Percentiles rank a stretch among this genome's conserved stretches.
Conservation (phyloP, 2,329 filamentous ascomycete genomes). For the Epichloe brachyelytri region DNA sequence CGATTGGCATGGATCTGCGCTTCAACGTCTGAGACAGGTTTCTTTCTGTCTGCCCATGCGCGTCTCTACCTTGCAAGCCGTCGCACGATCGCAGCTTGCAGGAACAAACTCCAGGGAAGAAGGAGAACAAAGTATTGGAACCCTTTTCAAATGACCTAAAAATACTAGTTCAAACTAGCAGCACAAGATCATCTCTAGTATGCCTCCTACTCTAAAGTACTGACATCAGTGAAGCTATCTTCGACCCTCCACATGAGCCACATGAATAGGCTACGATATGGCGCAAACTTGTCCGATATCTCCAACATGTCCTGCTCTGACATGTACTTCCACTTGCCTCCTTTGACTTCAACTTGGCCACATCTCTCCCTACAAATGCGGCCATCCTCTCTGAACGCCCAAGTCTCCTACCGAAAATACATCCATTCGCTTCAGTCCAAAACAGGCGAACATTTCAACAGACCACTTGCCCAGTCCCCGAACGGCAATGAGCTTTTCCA, state of each 20-base stretch:
- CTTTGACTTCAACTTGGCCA: constrained; percentile 67
- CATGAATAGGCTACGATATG: constrained; percentile 90
- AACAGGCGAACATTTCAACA: constrained; percentile 96
- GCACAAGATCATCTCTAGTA: not conserved
- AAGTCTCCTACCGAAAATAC: constrained; percentile 88
- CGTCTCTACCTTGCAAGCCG: not conserved
- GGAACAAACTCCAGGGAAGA: no score
- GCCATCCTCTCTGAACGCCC: constrained; percentile 91
- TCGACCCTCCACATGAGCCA: constrained; percentile 95
- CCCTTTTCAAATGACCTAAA: not conserved
- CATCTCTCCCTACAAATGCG: constrained; percentile 68
- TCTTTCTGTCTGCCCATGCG: not conserved
- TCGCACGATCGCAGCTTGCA: not conserved
- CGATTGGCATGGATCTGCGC: not conserved
- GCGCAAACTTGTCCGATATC: constrained; percentile 64
- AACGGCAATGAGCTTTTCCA: constrained; percentile 72
- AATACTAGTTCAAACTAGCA: not conserved
- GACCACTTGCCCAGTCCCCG: constrained; percentile 81
- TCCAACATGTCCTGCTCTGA: constrained; percentile 83
- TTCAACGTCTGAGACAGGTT: not conserved
- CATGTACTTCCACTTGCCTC: constrained; percentile 98
- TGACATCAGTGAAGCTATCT: constrained; percentile 53
- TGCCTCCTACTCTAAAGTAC: constrained; percentile 34
- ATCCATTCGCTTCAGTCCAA: constrained; percentile 87
- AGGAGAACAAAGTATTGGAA: no score